Percentiles rank a stretch among this genome's conserved stretches.
Evolutionary conservation across 306 rosid genomes (phyloP).

Genomic region (Sesbania bispinosa): DNA sequence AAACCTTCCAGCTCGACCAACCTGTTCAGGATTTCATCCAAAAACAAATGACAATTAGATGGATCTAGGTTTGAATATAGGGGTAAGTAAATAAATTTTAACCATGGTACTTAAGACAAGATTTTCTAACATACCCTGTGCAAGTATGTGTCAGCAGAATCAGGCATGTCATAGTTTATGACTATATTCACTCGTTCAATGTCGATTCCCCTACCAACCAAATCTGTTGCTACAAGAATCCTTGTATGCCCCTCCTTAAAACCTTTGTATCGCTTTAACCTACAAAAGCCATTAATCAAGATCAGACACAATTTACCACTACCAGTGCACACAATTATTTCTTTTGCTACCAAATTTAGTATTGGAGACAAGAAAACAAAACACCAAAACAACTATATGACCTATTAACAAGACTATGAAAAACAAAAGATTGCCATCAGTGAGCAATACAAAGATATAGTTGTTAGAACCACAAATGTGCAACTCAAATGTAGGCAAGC

Average conservation of each 20-base stretch:
- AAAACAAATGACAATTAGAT: not conserved
- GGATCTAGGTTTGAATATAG: not conserved
- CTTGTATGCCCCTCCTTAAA: conserved; percentile 96
- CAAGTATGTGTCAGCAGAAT: conserved; percentile 90
- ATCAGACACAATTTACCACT: not conserved
- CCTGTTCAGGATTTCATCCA: conserved; percentile 43
- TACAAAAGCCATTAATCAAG: not conserved
- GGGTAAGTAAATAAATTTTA: conserved; percentile 20
- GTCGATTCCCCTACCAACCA: conserved; percentile 97
- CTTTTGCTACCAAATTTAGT: not conserved
- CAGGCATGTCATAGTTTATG: conserved; percentile 98
- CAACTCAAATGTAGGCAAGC: not conserved
- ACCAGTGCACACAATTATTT: not conserved
- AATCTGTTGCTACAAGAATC: conserved; percentile 99
- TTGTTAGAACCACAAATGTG: not conserved
- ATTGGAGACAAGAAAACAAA: not conserved
- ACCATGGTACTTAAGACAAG: not conserved
- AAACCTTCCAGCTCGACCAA: conserved; percentile 97
- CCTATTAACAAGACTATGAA: not conserved
- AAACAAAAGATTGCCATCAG: not conserved
- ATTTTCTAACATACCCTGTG: conserved; percentile 67
- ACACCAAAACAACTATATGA: not conserved
- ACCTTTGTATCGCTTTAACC: conserved; percentile 73
- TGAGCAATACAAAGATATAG: not conserved
- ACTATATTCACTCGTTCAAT: conserved; percentile 97